Conservation (phyloP, 257 asterid genomes). For the Rhazya stricta region DNA sequence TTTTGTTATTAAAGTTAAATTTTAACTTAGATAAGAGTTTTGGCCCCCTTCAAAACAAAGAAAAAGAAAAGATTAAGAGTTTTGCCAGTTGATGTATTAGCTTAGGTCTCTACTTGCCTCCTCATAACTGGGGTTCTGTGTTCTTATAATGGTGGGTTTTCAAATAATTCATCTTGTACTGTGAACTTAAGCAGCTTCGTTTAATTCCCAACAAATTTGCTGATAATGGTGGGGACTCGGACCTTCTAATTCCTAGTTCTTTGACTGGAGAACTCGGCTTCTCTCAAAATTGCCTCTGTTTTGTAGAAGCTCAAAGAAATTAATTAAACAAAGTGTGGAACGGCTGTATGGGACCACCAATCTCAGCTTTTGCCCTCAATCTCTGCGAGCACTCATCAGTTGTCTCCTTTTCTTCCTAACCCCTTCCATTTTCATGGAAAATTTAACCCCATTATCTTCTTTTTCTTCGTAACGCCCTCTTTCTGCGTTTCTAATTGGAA, state of each 20-base stretch:
- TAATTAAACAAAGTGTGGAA: not conserved
- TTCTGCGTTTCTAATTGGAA: not conserved
- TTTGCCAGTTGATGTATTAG: no score
- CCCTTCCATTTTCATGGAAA: constrained; percentile 24
- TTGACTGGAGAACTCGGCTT: not conserved
- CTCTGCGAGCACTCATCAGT: constrained; percentile 28
- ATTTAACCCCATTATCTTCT: constrained; percentile 7
- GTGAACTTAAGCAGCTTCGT: no score
- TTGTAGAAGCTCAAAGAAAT: not conserved
- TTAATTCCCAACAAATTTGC: no score
- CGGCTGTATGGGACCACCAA: constrained; percentile 46
- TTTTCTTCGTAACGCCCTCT: constrained; percentile 10
- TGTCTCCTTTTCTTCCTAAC: constrained; percentile 11
- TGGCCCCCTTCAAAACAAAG: no score
- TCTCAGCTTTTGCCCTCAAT: constrained; percentile 34
- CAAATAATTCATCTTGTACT: no score
- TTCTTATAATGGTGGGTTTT: no score
- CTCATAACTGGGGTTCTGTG: no score
- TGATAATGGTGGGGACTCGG: not conserved
- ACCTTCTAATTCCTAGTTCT: not conserved
- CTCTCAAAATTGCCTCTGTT: no score
- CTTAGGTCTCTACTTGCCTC: no score
- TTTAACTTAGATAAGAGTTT: no score
- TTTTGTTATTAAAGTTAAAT: no score
- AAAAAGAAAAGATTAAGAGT: no score